Percentiles rank a stretch among this genome's conserved stretches.
Conservation (phyloP, 164 flowering plant genomes). For the Magnolia kwangsiensis region DNA sequence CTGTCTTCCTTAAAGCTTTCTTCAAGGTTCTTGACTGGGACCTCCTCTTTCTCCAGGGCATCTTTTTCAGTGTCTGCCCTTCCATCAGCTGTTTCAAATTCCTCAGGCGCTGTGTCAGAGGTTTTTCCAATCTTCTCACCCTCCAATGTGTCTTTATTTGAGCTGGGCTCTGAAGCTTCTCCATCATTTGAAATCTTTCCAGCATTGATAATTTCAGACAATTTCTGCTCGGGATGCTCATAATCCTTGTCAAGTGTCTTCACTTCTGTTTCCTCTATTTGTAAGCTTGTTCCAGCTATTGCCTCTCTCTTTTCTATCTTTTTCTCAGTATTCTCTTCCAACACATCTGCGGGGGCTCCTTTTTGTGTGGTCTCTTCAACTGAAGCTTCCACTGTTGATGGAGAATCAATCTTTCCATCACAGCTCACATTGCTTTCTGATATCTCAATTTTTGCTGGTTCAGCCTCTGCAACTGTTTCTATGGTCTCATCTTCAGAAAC, state of each 20-base stretch:
- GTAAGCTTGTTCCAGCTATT: not conserved
- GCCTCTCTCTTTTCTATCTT: not conserved
- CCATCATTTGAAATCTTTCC: not conserved
- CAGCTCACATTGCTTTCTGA: not conserved
- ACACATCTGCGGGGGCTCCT: not conserved
- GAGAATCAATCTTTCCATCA: too few species aligned
- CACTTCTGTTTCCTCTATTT: not conserved
- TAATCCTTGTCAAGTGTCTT: not conserved
- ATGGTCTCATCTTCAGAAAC: not conserved
- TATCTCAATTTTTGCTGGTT: not conserved
- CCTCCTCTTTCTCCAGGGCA: not conserved
- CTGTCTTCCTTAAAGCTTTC: slow-evolving; percentile 3
- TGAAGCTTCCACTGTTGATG: not conserved
- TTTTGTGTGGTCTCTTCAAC: not conserved
- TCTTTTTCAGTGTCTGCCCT: not conserved
- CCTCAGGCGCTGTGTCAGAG: not conserved
- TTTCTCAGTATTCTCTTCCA: not conserved
- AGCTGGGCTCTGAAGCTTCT: not conserved
- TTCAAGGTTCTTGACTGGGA: not conserved
- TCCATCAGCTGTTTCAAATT: slow-evolving; percentile 6
- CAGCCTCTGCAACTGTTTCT: not conserved
- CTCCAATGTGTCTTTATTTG: not conserved
- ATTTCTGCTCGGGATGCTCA: too few species aligned
- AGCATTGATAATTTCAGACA: not conserved
- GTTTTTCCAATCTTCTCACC: not conserved